Conservation (phyloP, 495 filamentous ascomycete species). For the Penicillium desertorum region DNA sequence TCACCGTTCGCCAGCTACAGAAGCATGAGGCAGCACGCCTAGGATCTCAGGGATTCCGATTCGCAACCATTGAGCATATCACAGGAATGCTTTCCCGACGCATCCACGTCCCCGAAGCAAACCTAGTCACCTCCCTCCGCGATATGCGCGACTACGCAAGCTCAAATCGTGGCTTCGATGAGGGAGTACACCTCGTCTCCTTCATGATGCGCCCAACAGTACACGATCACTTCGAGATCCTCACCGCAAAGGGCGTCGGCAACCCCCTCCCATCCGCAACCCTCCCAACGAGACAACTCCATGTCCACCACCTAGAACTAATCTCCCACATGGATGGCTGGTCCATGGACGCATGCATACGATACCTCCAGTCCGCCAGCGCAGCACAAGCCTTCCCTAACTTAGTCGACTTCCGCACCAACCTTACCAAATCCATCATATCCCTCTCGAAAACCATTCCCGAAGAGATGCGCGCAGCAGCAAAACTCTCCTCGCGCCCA, state of each 20-base stretch:
- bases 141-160: constrained; percentile 61
- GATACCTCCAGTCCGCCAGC: constrained; percentile 43
- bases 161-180: constrained; percentile 50
- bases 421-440: constrained; percentile 42
- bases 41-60: constrained; percentile 72
- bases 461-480: constrained; percentile 45
- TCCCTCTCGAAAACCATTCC: constrained; percentile 45
- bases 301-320: constrained; percentile 57
- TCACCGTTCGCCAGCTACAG: constrained; percentile 68
- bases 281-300: constrained; percentile 56
- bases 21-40: constrained; percentile 59
- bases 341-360: constrained; percentile 50
- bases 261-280: constrained; percentile 68
- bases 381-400: constrained; percentile 31
- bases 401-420: constrained; percentile 41
- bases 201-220: constrained; percentile 71
- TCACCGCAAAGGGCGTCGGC: constrained; percentile 62
- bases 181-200: constrained; percentile 72
- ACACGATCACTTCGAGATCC: constrained; percentile 69
- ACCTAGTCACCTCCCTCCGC: constrained; percentile 54
- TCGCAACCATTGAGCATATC: constrained; percentile 70
- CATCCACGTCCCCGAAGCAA: constrained; percentile 64
- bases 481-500: constrained; percentile 50
- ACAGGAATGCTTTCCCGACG: constrained; percentile 61
- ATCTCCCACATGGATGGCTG: constrained; percentile 58